A percentile compares a stretch with the other conserved stretches of the same genome.
Conservation (phyloP, 148 eudicot species). For the Polygonum maritimum region DNA sequence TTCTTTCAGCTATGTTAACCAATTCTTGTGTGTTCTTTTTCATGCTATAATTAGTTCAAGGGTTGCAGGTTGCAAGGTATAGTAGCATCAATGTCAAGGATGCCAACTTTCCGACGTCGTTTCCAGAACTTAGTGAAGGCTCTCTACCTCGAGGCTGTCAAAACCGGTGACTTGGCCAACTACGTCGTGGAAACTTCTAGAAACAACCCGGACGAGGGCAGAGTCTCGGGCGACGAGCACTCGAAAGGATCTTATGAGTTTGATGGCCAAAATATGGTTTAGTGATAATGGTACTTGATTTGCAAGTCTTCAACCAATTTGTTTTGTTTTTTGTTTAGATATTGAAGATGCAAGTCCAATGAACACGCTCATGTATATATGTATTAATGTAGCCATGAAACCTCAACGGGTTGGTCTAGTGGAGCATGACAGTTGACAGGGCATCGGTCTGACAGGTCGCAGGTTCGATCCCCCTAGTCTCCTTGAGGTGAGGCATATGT, state of each 20-base stretch:
- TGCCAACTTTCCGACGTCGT: conserved; percentile 75
- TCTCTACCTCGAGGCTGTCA: conserved; percentile 56
- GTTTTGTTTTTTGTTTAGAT: not conserved
- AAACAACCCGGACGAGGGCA: not conserved
- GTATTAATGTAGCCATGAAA: no score
- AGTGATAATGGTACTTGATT: not conserved
- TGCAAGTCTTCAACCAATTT: no score
- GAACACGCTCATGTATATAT: not conserved
- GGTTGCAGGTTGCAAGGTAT: conserved; percentile 63
- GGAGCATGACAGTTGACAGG: no score
- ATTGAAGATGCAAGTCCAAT: not conserved
- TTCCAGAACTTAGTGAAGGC: conserved; percentile 64
- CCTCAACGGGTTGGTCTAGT: no score
- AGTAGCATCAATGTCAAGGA: conserved; percentile 65
- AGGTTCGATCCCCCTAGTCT: no score
- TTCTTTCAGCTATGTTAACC: not conserved
- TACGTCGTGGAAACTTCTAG: conserved; percentile 20
- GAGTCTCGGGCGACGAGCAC: not conserved
- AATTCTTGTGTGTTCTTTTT: not conserved
- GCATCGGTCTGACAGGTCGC: no score
- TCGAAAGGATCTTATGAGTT: not conserved
- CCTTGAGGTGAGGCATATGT: no score
- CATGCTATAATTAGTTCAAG: not conserved
- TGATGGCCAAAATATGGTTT: not conserved
- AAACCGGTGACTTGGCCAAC: conserved; percentile 30